A percentile compares a stretch with the other conserved stretches of the same genome.
Conservation (phyloP, 2,329 filamentous ascomycete species). For the Lasiodiplodia hormozganensis region DNA sequence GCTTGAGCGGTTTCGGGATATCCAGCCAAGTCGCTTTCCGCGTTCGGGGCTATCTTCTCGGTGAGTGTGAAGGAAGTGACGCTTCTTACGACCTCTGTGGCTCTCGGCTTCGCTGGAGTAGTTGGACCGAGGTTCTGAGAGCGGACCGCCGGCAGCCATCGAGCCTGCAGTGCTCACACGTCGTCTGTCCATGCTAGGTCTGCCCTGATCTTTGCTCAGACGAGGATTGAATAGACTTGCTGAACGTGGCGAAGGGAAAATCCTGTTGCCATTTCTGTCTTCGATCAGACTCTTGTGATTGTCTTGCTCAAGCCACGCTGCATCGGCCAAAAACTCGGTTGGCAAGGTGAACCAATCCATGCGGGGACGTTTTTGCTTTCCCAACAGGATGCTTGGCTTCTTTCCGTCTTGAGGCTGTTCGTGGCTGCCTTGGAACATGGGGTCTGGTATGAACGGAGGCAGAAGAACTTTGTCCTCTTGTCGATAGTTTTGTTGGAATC, state of each 20-base stretch:
- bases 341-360: conserved; percentile 87
- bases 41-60: conserved; percentile 42
- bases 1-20: conserved; percentile 39
- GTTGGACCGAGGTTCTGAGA: conserved; percentile 39
- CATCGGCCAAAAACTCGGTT: conserved; percentile 85
- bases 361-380: conserved; percentile 64
- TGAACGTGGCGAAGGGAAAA: conserved; percentile 59
- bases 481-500: conserved; percentile 47
- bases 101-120: conserved; percentile 47
- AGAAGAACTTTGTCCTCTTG: conserved; percentile 43
- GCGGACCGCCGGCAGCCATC: conserved; percentile 38
- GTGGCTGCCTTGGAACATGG: conserved; percentile 6
- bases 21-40: conserved; percentile 41
- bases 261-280: conserved; percentile 75
- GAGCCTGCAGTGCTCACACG: conserved; percentile 35
- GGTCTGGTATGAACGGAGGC: conserved; percentile 35
- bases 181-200: conserved; percentile 17
- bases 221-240: conserved; percentile 15
- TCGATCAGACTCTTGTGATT: conserved; percentile 83
- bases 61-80: conserved; percentile 39
- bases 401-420: neutral
- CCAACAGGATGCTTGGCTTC: conserved; percentile 11
- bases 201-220: conserved; percentile 8
- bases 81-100: conserved; percentile 47
- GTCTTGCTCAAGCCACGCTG: conserved; percentile 86